Conservation (phyloP, 345 rosid genomes). For the Populus pruinosa region DNA sequence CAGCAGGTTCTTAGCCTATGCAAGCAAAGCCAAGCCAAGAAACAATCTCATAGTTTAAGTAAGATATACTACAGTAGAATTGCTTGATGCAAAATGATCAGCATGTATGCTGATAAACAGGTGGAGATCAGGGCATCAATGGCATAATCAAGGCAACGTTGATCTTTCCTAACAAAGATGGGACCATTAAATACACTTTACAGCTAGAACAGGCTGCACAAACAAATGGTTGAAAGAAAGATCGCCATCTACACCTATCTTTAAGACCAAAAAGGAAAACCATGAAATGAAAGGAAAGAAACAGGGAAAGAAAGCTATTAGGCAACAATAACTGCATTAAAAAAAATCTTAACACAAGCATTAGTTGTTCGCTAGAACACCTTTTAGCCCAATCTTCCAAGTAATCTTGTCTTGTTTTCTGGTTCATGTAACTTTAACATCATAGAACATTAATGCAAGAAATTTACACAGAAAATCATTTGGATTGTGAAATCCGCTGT, state of each 20-base stretch:
- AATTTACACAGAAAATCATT: not conserved
- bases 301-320: too few species aligned
- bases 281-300: too few species aligned
- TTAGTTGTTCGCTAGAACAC: not conserved
- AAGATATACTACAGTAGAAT: not conserved
- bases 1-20: not conserved
- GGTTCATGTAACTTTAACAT: not conserved
- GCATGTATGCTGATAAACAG: not conserved
- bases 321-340: not conserved
- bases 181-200: not conserved
- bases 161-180: not conserved
- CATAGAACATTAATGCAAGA: not conserved
- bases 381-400: not conserved
- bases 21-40: not conserved
- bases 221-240: not conserved
- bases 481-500: not conserved
- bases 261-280: too few species aligned
- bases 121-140: not conserved
- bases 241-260: not conserved
- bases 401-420: too few species aligned
- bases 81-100: not conserved
- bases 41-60: not conserved
- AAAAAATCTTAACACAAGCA: not conserved
- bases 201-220: not conserved
- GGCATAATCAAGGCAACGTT: not conserved